Base-by-base conservation (phyloP, 352 stramenopile genomes). In the Phytophthora sojae region DNA sequence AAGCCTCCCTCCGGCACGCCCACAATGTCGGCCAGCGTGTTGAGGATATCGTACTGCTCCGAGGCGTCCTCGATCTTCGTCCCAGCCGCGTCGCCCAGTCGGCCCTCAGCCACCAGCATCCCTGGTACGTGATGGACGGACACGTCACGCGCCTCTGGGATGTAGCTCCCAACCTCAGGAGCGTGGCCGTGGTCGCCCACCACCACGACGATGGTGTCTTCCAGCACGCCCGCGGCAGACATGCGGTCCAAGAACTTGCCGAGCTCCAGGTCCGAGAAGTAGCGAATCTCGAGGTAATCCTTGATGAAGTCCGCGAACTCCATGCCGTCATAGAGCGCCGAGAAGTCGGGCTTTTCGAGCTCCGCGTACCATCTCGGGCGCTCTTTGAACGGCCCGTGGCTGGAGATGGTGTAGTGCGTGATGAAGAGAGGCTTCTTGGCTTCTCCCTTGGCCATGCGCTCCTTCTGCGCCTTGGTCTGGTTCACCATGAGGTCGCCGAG, bases 401-500 rank as follows among this genome's bases (percentile, higher is more conserved):
- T 88, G 6, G 77, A 86, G 65, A 89, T 89, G 25, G 82, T 85
- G 64, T 83, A 89, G 51, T 86, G 77, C 6, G 78, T 86, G 44
- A 86, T 60, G 65, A 85, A 89, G 7, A 83, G 77, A 23, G 81
- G 75, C 26, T 74, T 66, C 55, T 81, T 86, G 0, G 51, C 26
- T 12, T 79, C 26, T 0, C 64, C 64, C 25, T 37, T 26, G 0
- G 42, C 49, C 6, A 77, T 42, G 3, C 73, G 73, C 44, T 67
- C 45, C 0, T 42, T 25, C 26, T 86, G 76, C 23, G 75, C 57
- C 30, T 66, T 60, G 1, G 75, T 81, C 60, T 84, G 79, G 57
- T 82, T 85, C 3, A 77, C 25, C 50, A 89, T 55, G 6, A 89
- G 37, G 12, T 86, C 75, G 1, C 67, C 79, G 1, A 89, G 57